Evolutionary conservation across 805 yeast genomes (phyloP).

Genomic region (Naumovozyma castellii): DNA sequence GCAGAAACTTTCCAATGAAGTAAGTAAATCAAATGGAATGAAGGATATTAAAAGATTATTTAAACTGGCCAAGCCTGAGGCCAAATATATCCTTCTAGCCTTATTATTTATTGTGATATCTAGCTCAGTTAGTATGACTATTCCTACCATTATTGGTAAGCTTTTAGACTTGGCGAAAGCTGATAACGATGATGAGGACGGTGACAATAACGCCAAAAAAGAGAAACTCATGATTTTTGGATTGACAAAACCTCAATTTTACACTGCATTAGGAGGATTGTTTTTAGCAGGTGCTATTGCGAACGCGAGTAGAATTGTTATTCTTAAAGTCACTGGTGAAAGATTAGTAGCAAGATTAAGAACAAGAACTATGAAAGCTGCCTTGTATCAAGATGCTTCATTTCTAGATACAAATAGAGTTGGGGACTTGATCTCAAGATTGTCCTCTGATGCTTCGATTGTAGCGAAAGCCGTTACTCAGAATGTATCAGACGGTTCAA

Average conservation of each 20-base stretch:
- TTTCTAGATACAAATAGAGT: constrained; percentile 84
- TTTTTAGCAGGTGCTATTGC: constrained; percentile 70
- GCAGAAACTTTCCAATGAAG: not conserved
- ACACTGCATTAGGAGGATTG: constrained; percentile 47
- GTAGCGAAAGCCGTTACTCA: constrained; percentile 81
- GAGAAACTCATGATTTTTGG: constrained; percentile 42
- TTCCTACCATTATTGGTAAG: constrained; percentile 80
- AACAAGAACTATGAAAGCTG: constrained; percentile 62
- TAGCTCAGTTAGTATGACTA: constrained; percentile 68
- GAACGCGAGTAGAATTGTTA: constrained; percentile 69
- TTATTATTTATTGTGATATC: constrained; percentile 55
- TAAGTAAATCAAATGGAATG: constrained; percentile 26
- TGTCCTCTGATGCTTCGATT: constrained; percentile 81
- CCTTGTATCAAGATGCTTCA: constrained; percentile 77
- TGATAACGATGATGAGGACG: constrained; percentile 13
- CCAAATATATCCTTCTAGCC: constrained; percentile 49
- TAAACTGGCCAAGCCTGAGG: constrained; percentile 48
- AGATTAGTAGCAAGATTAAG: constrained; percentile 77
- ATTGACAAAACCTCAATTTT: constrained; percentile 53
- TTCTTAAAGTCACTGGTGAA: constrained; percentile 76
- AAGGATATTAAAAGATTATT: constrained; percentile 38
- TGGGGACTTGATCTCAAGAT: constrained; percentile 83
- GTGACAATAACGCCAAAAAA: constrained; percentile 18
- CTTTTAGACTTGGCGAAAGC: constrained; percentile 57
- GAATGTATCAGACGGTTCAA: constrained; percentile 83